Evolutionary conservation across 2,329 filamentous ascomycete genomes (phyloP).

Genomic region (Fusarium begoniae): DNA sequence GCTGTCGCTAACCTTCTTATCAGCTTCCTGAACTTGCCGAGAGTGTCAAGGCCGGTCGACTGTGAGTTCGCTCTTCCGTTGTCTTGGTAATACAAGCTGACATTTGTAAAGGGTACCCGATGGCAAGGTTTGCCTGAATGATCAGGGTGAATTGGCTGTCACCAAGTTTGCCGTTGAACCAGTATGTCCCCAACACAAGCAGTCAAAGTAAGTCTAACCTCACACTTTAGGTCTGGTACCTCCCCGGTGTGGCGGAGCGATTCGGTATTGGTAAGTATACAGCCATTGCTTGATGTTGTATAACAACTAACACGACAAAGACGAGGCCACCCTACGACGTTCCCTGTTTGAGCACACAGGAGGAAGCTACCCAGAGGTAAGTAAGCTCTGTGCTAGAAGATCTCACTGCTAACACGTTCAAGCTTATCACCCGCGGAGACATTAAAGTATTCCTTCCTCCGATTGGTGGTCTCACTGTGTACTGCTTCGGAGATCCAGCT

Average conservation of each 20-base stretch:
- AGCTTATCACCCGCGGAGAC: conserved; percentile 90
- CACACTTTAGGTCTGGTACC: conserved; percentile 71
- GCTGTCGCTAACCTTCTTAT: conserved; percentile 1
- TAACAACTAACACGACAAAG: conserved; percentile 53
- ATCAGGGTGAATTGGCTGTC: conserved; percentile 86
- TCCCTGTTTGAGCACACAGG: conserved; percentile 95
- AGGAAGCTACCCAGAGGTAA: conserved; percentile 88
- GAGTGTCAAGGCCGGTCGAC: conserved; percentile 80
- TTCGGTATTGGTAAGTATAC: conserved; percentile 79
- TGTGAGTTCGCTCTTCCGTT: conserved; percentile 56
- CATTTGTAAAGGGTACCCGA: conserved; percentile 65
- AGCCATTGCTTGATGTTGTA: background rate
- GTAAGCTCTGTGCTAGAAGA: background rate
- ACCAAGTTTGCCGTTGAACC: conserved; percentile 98
- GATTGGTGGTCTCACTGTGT: conserved; percentile 93
- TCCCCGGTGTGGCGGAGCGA: conserved; percentile 87
- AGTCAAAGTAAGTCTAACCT: background rate
- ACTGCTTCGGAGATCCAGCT: conserved; percentile 94
- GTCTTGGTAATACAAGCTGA: conserved; percentile 17
- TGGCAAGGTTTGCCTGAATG: conserved; percentile 89
- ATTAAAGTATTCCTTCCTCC: conserved; percentile 96
- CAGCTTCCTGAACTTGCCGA: conserved; percentile 90
- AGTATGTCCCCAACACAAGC: conserved; percentile 58
- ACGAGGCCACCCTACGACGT: conserved; percentile 86
- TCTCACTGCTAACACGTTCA: conserved; percentile 32